Conservation (phyloP, 352 stramenopile species). For the Aphanomyces invadans region DNA sequence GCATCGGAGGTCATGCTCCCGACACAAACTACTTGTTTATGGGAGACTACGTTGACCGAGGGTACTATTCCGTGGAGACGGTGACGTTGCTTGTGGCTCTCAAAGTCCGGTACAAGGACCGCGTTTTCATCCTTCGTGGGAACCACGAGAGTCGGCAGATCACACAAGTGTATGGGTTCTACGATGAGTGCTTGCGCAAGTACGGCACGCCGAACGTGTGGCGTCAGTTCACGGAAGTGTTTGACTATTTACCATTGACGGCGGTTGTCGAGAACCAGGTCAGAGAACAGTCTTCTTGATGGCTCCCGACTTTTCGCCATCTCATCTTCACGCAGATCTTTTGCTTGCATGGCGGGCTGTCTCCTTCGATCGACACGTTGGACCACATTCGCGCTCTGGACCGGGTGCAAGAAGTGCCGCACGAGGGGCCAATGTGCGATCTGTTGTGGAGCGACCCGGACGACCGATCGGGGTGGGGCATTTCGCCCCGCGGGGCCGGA, state of each 20-base stretch:
- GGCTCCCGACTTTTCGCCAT: slow-evolving; percentile 37
- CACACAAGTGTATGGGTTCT: slow-evolving; percentile 96
- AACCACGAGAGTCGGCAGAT: slow-evolving; percentile 97
- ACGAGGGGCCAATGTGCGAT: slow-evolving; percentile 98
- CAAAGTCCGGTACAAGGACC: slow-evolving; percentile 92
- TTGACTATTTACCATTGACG: slow-evolving; percentile 95
- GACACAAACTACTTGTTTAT: slow-evolving; percentile 98
- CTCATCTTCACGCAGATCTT: slow-evolving; percentile 35
- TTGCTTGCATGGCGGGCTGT: slow-evolving; percentile 85
- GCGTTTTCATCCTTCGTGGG: slow-evolving; percentile 84
- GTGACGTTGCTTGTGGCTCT: slow-evolving; percentile 88
- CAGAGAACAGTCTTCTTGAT: neutral
- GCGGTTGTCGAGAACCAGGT: slow-evolving; percentile 92
- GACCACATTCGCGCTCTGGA: slow-evolving; percentile 93
- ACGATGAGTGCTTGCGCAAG: slow-evolving; percentile 98
- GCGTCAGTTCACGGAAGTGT: slow-evolving; percentile 83
- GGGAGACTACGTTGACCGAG: slow-evolving; percentile 98
- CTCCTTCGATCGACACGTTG: slow-evolving; percentile 83
- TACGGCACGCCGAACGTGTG: slow-evolving; percentile 88
- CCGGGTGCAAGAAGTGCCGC: slow-evolving; percentile 92
- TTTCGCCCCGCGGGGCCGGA: slow-evolving; percentile 87
- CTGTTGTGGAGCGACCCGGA: slow-evolving; percentile 97
- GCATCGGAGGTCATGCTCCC: slow-evolving; percentile 79
- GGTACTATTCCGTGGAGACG: slow-evolving; percentile 95
- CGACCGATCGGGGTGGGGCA: slow-evolving; percentile 91